phyloP scores from a whole-genome alignment of 139 green algal genomes.

The Protoeuglena noctilucae region DNA sequence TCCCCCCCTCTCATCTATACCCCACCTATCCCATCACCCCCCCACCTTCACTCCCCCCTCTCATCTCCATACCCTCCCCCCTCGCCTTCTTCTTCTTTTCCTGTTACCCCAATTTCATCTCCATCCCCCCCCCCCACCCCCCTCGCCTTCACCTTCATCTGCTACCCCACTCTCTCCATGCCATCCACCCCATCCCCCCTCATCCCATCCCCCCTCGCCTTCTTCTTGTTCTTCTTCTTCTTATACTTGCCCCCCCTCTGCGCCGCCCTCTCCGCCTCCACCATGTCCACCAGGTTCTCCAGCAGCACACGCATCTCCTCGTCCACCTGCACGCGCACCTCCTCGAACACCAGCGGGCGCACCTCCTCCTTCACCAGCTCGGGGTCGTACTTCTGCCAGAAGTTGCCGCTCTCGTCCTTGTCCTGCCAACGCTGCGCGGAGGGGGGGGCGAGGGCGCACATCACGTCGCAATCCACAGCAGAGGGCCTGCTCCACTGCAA shows the following conservation, averaged over 20 bases:
- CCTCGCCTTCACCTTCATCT: too few relatives aligned
- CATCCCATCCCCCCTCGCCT: slow-evolving; percentile 22
- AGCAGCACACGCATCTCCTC: slow-evolving; percentile 71
- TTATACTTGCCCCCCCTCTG: slow-evolving; percentile 51
- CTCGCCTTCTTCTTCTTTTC: slow-evolving; percentile 12
- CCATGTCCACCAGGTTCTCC: slow-evolving; percentile 69
- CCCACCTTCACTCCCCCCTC: too few relatives aligned
- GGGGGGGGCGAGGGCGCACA: too few relatives aligned
- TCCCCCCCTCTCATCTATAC: too few relatives aligned
- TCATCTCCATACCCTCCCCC: slow-evolving; percentile 31
- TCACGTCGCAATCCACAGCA: too few relatives aligned
- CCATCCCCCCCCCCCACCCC: too few relatives aligned
- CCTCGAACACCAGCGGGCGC: slow-evolving; percentile 76
- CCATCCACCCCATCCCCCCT: too few relatives aligned
- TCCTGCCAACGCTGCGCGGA: slow-evolving; percentile 69
- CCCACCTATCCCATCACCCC: too few relatives aligned
- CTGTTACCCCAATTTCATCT: too few relatives aligned
- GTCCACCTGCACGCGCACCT: slow-evolving; percentile 67
- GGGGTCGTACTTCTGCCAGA: slow-evolving; percentile 45
- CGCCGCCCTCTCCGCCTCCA: slow-evolving; percentile 48
- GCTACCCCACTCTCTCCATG: too few relatives aligned
- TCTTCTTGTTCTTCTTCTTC: slow-evolving; percentile 41
- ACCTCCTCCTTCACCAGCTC: slow-evolving; percentile 71
- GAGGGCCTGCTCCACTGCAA: too few relatives aligned
- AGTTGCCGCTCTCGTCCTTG: slow-evolving; percentile 32